Evolutionary conservation across 306 rosid species (phyloP).

Genomic region (Glycine soja): DNA sequence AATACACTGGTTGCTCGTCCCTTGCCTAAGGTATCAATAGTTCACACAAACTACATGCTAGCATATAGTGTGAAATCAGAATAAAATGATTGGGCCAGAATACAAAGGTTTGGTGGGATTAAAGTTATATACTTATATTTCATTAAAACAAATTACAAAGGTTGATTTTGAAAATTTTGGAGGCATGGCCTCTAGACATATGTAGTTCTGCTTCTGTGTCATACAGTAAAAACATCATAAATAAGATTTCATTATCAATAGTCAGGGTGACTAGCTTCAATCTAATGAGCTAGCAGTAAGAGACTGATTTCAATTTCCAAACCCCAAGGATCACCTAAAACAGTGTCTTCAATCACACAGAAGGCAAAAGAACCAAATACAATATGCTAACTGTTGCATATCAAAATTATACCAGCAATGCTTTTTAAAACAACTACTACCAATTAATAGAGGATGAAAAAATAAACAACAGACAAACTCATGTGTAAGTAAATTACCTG

Average conservation of each 20-base stretch:
- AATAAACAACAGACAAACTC: background rate
- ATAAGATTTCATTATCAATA: slow-evolving; percentile 3
- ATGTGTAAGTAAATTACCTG: background rate
- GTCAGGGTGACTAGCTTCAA: background rate
- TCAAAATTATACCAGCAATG: background rate
- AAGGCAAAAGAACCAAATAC: slow-evolving; percentile 1
- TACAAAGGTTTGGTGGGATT: background rate
- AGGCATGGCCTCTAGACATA: background rate
- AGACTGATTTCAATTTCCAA: background rate
- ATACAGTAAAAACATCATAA: background rate
- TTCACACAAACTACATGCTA: slow-evolving; percentile 7
- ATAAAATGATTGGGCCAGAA: background rate
- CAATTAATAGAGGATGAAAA: background rate
- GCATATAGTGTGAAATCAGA: background rate
- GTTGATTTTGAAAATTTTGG: slow-evolving; percentile 1
- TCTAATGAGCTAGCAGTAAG: background rate
- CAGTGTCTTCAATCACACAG: slow-evolving; percentile 6
- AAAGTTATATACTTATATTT: background rate
- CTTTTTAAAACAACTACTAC: too few species aligned
- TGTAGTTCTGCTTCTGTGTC: background rate
- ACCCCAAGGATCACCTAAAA: background rate
- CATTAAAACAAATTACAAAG: background rate
- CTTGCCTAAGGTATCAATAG: background rate
- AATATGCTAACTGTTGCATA: background rate
- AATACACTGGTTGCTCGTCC: slow-evolving; percentile 14